Conservation (phyloP, 345 rosid genomes). For the Leavenworthia alabamica region DNA sequence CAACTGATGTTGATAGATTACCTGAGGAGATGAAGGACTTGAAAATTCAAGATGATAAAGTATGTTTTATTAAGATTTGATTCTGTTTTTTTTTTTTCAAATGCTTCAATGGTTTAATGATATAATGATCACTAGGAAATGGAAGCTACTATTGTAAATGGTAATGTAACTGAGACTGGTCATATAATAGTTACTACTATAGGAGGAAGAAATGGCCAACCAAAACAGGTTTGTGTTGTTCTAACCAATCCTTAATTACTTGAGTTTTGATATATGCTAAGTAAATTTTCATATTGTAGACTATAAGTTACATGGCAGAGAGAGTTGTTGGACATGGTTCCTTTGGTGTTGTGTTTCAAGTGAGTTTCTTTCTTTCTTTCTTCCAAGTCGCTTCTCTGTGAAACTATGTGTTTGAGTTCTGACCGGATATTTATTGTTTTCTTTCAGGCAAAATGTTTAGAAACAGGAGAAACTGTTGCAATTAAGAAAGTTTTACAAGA, state of each 20-base stretch:
- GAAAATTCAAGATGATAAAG: conserved; percentile 91
- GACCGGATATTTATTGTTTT: too few species aligned
- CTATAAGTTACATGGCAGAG: conserved; percentile 99
- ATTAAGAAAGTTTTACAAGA: conserved; percentile 97
- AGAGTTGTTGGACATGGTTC: conserved; percentile 96
- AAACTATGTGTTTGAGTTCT: conserved; percentile 4
- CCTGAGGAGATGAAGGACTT: conserved; percentile 84
- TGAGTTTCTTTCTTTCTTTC: conserved; percentile 20
- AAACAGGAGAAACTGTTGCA: conserved; percentile 93
- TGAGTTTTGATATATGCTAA: not conserved
- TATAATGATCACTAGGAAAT: conserved; percentile 51
- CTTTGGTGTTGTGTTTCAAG: conserved; percentile 98
- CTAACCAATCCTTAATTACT: not conserved
- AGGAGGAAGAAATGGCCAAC: conserved; percentile 96
- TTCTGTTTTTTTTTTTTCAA: not conserved
- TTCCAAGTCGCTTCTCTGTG: not conserved
- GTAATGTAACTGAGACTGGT: conserved; percentile 86
- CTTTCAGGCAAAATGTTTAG: conserved; percentile 89
- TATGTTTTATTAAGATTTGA: not conserved
- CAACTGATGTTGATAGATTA: conserved; percentile 61
- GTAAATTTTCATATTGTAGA: conserved; percentile 38
- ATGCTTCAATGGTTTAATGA: not conserved
- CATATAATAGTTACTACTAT: conserved; percentile 94
- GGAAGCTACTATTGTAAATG: conserved; percentile 86
- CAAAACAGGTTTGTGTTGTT: conserved; percentile 57